phyloP scores from a whole-genome alignment of 2,329 filamentous ascomycete species.

The Atkinsonella hypoxylon region DNA sequence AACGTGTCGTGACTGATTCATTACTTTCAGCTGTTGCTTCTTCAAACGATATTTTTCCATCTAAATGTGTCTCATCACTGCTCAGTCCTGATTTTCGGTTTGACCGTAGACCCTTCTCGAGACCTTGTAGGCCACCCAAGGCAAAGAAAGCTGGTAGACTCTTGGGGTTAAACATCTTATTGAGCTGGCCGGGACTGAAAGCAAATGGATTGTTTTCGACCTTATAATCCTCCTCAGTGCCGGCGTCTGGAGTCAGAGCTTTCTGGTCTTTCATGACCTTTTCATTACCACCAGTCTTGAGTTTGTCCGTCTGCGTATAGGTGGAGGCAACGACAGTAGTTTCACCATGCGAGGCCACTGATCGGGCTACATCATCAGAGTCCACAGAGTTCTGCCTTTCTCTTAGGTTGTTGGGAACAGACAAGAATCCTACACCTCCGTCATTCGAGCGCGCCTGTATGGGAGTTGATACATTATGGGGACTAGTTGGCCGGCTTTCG shows the following conservation, averaged over 20 bases:
- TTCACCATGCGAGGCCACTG: conserved; percentile 48
- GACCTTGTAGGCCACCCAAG: conserved; percentile 62
- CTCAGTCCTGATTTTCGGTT: conserved; percentile 65
- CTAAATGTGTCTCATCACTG: conserved; percentile 56
- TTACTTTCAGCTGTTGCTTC: conserved; percentile 41
- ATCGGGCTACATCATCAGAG: conserved; percentile 49
- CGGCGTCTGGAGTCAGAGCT: conserved; percentile 63
- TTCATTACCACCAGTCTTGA: conserved; percentile 30
- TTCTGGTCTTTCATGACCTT: conserved; percentile 52
- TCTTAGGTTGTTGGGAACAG: conserved; percentile 47
- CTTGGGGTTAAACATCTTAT: conserved; percentile 84
- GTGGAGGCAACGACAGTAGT: conserved; percentile 42
- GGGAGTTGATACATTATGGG: conserved; percentile 58
- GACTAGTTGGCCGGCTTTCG: conserved; percentile 56
- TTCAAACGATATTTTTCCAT: conserved; percentile 58
- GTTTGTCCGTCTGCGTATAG: conserved; percentile 31
- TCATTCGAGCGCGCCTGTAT: conserved; percentile 35
- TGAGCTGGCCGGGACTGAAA: conserved; percentile 71
- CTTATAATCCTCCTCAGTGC: conserved; percentile 63
- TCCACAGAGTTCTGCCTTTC: conserved; percentile 60
- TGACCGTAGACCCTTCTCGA: conserved; percentile 68
- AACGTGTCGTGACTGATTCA: conserved; percentile 23
- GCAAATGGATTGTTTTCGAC: conserved; percentile 76
- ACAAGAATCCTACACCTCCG: conserved; percentile 43
- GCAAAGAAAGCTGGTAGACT: conserved; percentile 70